These are phyloP conservation scores for Metschnikowia chrysomelidarum DNA, from an alignment of 805 yeast species.

Conservation along the genomic window DNA sequence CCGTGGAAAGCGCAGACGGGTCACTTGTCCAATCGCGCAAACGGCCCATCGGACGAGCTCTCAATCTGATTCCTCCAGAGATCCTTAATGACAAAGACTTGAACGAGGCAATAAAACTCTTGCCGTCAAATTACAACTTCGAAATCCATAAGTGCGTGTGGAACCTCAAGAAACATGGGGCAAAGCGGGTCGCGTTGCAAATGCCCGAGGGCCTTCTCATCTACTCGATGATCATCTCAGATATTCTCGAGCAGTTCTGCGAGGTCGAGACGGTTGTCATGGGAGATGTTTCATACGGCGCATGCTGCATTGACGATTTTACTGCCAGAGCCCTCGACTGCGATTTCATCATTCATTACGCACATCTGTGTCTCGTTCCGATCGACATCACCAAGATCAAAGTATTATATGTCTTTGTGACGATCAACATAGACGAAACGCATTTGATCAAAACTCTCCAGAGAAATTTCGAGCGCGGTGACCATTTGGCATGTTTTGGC, in stretches of 20 bases:
- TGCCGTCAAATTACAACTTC: constrained; percentile 92
- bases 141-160: constrained; percentile 95
- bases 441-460: constrained; percentile 78
- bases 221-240: constrained; percentile 85
- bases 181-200: constrained; percentile 86
- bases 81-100: constrained; percentile 76
- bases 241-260: constrained; percentile 90
- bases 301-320: constrained; percentile 96
- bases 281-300: constrained; percentile 99
- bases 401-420: constrained; percentile 92
- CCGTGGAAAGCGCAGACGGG: constrained; percentile 4
- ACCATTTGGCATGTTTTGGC: constrained; percentile 81
- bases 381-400: constrained; percentile 88
- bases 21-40: constrained; percentile 13
- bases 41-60: constrained; percentile 51
- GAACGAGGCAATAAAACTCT: constrained; percentile 74
- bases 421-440: constrained; percentile 80
- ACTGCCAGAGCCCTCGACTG: constrained; percentile 92
- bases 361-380: constrained; percentile 96
- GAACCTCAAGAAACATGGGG: constrained; percentile 74
- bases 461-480: constrained; percentile 62
- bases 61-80: constrained; percentile 87
- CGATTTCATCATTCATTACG: constrained; percentile 93
- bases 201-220: constrained; percentile 96
- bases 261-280: constrained; percentile 82